Evolutionary conservation across 306 rosid species (phyloP).

Genomic region (Cucumis cinereus): DNA sequence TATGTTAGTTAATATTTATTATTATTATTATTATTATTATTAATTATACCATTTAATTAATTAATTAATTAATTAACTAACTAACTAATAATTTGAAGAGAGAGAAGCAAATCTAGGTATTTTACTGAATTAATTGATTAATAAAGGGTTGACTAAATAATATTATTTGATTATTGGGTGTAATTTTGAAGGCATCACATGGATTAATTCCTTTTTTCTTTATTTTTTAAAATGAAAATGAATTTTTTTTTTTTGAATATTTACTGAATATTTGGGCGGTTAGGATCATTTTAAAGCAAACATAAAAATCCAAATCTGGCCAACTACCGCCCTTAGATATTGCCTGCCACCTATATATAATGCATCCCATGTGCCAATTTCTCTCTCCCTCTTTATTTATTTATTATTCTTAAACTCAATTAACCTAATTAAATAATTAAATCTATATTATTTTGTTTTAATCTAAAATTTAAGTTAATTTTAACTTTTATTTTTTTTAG

Average conservation of each 20-base stretch:
- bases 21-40: not conserved
- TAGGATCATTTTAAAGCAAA: constrained; percentile 1
- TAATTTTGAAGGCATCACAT: constrained; percentile 1
- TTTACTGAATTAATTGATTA: not conserved
- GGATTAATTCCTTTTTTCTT: not conserved
- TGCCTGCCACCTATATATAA: not conserved
- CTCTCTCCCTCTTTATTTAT: not conserved
- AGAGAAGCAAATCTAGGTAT: not conserved
- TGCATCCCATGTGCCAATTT: constrained; percentile 6
- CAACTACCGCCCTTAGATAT: constrained; percentile 6
- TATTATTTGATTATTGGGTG: constrained; percentile 5
- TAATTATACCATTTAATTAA: not conserved
- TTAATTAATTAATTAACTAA: not conserved
- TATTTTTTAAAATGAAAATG: not conserved
- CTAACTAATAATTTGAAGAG: not conserved
- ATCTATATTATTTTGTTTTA: no score
- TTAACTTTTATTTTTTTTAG: no score
- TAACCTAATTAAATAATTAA: not conserved
- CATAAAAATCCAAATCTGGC: constrained; percentile 5
- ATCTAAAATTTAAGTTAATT: not conserved
- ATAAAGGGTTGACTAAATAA: not conserved
- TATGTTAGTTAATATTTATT: not conserved
- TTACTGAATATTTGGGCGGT: constrained; percentile 5
- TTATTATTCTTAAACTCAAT: no score
- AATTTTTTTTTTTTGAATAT: no score